phyloP scores from a whole-genome alignment of 2,329 filamentous ascomycete species.

The Aspergillus fischeri region DNA sequence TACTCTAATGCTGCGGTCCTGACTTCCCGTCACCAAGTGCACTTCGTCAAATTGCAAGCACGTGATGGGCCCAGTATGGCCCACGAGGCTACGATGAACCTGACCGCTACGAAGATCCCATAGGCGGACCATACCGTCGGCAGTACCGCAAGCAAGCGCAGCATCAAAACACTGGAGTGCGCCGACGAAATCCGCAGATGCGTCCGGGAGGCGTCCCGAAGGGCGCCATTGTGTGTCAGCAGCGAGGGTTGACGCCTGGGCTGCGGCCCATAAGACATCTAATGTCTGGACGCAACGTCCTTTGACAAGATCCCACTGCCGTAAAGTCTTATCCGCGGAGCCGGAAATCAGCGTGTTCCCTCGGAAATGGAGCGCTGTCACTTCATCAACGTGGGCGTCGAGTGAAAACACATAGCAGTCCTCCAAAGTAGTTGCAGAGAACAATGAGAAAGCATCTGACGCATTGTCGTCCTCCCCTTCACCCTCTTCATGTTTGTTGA shows the following conservation, averaged over 20 bases:
- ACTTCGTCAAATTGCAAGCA: constrained; percentile 95
- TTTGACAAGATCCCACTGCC: constrained; percentile 96
- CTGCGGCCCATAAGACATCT: constrained; percentile 96
- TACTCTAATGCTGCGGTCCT: constrained; percentile 90
- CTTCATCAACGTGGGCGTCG: constrained; percentile 85
- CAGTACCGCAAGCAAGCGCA: constrained; percentile 90
- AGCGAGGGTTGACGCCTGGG: constrained; percentile 72
- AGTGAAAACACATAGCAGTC: constrained; percentile 88
- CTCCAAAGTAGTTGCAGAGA: constrained; percentile 69
- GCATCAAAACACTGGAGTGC: constrained; percentile 94
- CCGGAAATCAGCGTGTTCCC: constrained; percentile 89
- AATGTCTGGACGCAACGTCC: constrained; percentile 97
- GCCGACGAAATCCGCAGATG: constrained; percentile 84
- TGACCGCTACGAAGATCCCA: constrained; percentile 97
- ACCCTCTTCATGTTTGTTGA: constrained; percentile 47
- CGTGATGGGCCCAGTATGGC: constrained; percentile 91
- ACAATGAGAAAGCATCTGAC: constrained; percentile 55
- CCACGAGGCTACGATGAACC: constrained; percentile 92
- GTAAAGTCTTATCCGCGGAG: constrained; percentile 92
- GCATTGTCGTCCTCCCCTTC: constrained; percentile 36
- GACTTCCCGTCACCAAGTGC: constrained; percentile 86
- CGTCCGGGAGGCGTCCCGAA: constrained; percentile 57
- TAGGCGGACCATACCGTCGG: constrained; percentile 91
- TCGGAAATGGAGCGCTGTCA: constrained; percentile 88
- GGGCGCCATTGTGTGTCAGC: constrained; percentile 67